Evolutionary conservation across 2,329 filamentous ascomycete genomes (phyloP), one percentile per base, ranked within the genome.

Genomic region (Aspergillus viridinutans): DNA sequence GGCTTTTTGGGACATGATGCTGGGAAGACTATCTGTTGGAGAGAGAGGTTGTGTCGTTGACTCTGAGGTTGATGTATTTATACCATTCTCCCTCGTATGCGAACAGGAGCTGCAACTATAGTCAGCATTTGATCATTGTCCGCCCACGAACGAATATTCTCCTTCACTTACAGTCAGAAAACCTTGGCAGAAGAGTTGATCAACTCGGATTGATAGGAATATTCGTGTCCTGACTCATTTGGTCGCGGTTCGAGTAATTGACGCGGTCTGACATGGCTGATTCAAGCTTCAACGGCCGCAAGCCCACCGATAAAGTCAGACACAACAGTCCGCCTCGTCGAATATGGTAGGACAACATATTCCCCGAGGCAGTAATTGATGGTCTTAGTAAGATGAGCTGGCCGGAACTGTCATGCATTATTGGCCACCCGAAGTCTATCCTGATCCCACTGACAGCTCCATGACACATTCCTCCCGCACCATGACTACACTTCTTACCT

Each of bases 1-100:
- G 9, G 68, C 65, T 50, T 64, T 66, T 58, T 72, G 69, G 21
- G 21, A 25, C 38, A 35, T 54, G 23, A 23, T 23, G 21, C 20
- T 8, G 23, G n/a, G n/a, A 4, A 12, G 9, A 0, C n/a, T 45
- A 12, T 12, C 3, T 20, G 20, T 45, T 23, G 10, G 42, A 12
- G 1, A 45, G 20, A 3, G 20, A 45, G 3, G 20, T 45, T 9
- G 20, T 10, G 42, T 45, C 4, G 20, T 5, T 6, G 42, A 4
- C 10, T 12, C 4, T 38, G 32, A 2, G 17, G 2, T 6, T 38
- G 32, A 7, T 38, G 0, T 6, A 38, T 38, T 38, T 38, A 38
- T 38, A 38, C 14, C 3, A 7, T 17, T 6, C 32, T 38, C 5
- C 32, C 5, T 20, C 12, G 20, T 14, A 23, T 7, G 10, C 6